Base-by-base conservation (phyloP, 2,329 filamentous ascomycete species). In the Parastagonospora nodorum region DNA sequence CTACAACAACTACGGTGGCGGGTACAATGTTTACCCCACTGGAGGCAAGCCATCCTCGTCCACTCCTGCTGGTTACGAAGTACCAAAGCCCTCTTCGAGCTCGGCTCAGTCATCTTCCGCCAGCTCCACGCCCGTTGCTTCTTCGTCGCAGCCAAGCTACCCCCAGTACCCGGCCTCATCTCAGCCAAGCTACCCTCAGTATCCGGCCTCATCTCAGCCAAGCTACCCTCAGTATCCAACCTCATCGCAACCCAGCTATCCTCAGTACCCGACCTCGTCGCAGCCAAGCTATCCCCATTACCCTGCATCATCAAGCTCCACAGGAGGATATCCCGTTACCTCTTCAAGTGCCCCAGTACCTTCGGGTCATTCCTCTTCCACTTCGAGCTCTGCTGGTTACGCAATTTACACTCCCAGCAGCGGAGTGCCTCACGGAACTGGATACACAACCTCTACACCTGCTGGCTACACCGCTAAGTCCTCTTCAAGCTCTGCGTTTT, bases 1-100 rank as follows among this genome's bases (percentile, higher is more conserved):
- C 11, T 59, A 62, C 30, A 47, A 42, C 19, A 38, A 48, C 33
- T 33, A 36, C 12, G 37, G 37, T n/a, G 19, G 19, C 19, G 19
- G 19, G n/a, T 54, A 58, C 48, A 53, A 57, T 32, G 44, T 48
- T 3, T 58, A 63, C 42, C 58, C 60, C 9, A 58, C 57, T 19
- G 62, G 45, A 11, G 45, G 45, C 8, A 27, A 48, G 27, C 42
- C 42, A 30, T 30, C 29, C 14, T 33, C 40, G 10, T 32, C 40
- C n/a, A n/a, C 30, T 32, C 30, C 30, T 11, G 30, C n/a, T 10
- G 19, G 19, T 5, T 32, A 32, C n/a, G 30, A n/a, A 32, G 30
- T 32, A 32, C 30, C 30, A 10, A 32, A 3, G 10, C 39, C 41
- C 8, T 33, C 42, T 24, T 31, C 29, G 5, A 51, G 48, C 48